Conservation (phyloP, 768 basidiomycete species). For the Panaeolus cyanescens region DNA sequence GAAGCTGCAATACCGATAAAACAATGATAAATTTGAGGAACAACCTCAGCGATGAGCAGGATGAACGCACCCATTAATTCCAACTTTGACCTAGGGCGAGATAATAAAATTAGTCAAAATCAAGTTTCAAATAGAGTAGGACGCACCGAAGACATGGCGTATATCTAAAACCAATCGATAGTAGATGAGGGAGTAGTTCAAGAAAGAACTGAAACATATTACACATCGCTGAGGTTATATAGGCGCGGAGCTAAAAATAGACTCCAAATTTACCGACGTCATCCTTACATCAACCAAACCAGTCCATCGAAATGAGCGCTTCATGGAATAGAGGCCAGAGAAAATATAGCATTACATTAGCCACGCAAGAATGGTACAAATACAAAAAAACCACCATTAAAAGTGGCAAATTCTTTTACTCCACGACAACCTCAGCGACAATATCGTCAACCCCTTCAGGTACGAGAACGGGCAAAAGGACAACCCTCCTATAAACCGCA, state of each 20-base stretch:
- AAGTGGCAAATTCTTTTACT: too few relatives aligned
- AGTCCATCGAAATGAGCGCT: neutral
- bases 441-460: neutral
- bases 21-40: constrained; percentile 5
- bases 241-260: constrained; percentile 3
- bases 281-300: neutral
- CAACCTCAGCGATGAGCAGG: neutral
- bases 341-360: too few relatives aligned
- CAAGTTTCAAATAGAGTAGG: neutral
- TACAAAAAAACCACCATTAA: too few relatives aligned
- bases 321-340: too few relatives aligned
- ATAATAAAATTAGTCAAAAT: neutral
- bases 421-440: neutral
- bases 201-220: neutral
- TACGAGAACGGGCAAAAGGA: neutral
- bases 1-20: constrained; percentile 49
- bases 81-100: constrained; percentile 64
- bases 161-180: too few relatives aligned
- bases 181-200: neutral
- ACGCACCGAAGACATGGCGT: neutral
- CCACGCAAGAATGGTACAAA: too few relatives aligned
- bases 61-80: constrained; percentile 82
- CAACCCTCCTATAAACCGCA: neutral
- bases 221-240: neutral
- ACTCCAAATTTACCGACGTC: neutral